Evolutionary conservation across 352 stramenopile genomes (phyloP), one percentile per base, ranked within the genome.

Genomic region (Pythium pyrilobum): DNA sequence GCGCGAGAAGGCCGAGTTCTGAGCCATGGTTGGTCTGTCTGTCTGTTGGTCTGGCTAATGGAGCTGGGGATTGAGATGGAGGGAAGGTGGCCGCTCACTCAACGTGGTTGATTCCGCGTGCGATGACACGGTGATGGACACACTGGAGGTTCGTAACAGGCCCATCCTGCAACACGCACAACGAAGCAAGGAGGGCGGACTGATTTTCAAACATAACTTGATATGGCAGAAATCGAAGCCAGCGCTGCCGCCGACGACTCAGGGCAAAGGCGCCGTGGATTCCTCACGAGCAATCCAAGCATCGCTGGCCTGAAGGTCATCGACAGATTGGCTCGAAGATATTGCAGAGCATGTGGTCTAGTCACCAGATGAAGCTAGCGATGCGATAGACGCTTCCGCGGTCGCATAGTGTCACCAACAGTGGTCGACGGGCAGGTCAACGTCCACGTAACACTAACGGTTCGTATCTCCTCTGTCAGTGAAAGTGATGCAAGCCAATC

Each of bases 11-110:
- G 41, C 46, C 28, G 76, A 46, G 49, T 86, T 83, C 62, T 81
- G 74, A 57, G 79, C 74, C 72, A 85, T 86, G 37, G 18, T 56
- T 37, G 41, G 42, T 46, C 18, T 38, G 25, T 27, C 27, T 20
- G 13, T 25, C 16, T 43, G 7, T 16, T 21, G 8, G 37, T 15
- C 18, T 5, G 25, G 18, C 6, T 4, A 9, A 9, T 16, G 15
- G 43, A 39, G 21, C 25, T 39, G 25, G 16, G 21, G 41, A 46
- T 29, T 4, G 18, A 15, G 43, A 39, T 37, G 18, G 43, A 51
- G 20, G 28, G n/a, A 50, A 50, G 33, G 33, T 38, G n/a, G 33
- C 33, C 20, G 33, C 13, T 38, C 20, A n/a, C 37, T 43, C 37
- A 43, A 8, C 9, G 20, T 8, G 36, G 51, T 58, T 37, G 51